Conservation (phyloP, 2,329 filamentous ascomycete species). For the Arthrobotrys conoides region DNA sequence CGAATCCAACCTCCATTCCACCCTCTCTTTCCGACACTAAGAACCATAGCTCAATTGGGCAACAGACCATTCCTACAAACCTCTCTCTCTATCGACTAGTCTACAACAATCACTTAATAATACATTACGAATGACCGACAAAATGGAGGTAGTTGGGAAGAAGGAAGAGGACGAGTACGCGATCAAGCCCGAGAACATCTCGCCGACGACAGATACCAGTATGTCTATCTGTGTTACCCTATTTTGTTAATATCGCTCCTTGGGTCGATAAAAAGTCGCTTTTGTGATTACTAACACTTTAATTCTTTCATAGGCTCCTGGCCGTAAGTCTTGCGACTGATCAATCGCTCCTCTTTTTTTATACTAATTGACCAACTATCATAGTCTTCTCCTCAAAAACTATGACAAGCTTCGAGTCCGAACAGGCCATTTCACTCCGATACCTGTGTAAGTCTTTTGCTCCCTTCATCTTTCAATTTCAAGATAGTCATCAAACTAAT, state of each 20-base stretch:
- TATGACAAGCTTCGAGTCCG: slow-evolving; percentile 93
- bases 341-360: not conserved
- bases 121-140: slow-evolving; percentile 62
- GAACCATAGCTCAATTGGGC: slow-evolving; percentile 43
- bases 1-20: slow-evolving; percentile 9
- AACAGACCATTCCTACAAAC: not conserved
- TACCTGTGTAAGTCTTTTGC: slow-evolving; percentile 71
- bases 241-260: not conserved
- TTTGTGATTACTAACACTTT: slow-evolving; percentile 21
- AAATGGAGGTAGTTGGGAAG: slow-evolving; percentile 69
- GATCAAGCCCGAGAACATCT: slow-evolving; percentile 91
- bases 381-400: slow-evolving; percentile 85
- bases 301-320: slow-evolving; percentile 69
- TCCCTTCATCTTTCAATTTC: not conserved
- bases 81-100: slow-evolving; percentile 10
- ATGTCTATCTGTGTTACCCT: slow-evolving; percentile 66
- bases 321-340: slow-evolving; percentile 71
- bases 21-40: slow-evolving; percentile 14
- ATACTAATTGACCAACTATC: slow-evolving; percentile 20
- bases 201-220: slow-evolving; percentile 85
- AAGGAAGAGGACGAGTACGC: slow-evolving; percentile 78
- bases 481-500: slow-evolving; percentile 16
- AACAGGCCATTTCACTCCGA: slow-evolving; percentile 96
- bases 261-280: not conserved
- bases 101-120: not conserved